Base-by-base conservation (phyloP, 768 basidiomycete genomes). In the Podaxis rugospora region DNA sequence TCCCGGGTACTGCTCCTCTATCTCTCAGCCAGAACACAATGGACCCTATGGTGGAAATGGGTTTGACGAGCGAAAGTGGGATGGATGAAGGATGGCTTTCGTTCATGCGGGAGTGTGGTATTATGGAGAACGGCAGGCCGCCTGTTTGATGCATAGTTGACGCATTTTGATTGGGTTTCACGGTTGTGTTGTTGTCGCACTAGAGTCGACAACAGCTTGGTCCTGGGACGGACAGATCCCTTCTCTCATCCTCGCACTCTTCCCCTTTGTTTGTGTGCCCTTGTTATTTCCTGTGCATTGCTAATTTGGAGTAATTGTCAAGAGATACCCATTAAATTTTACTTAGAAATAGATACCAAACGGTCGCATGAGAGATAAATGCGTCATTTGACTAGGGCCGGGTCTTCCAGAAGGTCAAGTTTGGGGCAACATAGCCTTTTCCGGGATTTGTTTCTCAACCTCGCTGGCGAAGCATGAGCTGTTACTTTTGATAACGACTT, bases 21-120 rank as follows among this genome's bases (percentile, higher is more conserved):
- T 11, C 59, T 49, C 42, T 40, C 23, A 49, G 18, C 35, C 59
- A 61, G 64, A 71, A 73, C 54, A 65, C 70, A 25, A 73, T 71
- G n/a, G 71, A 74, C 13, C 46, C 52, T 4, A 54, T 61, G 44
- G 70, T 80, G 5, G 80, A 80, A 60, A 67, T 81, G 55, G 80
- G 80, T 18, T 63, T 81, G 40, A 74, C 78, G 53, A 75, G 74
- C 36, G 78, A 80, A 61, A 76, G 76, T 44, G 75, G 75, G 25
- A 76, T 80, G 70, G 79, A 83, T 63, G 75, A 77, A 4, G 76
- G 75, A 5, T 83, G 81, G 81, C 60, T 80, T 42, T 75, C 78
- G 7, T 81, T 81, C 63, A 80, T 82, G 70, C 74, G 74, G 37
- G 78, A 82, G 65, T 80, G 77, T 67, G 81, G 81, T 5, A 80